Evolutionary conservation across 768 basidiomycete species (phyloP).

Genomic region (Chalciporus pseudorubinellus): DNA sequence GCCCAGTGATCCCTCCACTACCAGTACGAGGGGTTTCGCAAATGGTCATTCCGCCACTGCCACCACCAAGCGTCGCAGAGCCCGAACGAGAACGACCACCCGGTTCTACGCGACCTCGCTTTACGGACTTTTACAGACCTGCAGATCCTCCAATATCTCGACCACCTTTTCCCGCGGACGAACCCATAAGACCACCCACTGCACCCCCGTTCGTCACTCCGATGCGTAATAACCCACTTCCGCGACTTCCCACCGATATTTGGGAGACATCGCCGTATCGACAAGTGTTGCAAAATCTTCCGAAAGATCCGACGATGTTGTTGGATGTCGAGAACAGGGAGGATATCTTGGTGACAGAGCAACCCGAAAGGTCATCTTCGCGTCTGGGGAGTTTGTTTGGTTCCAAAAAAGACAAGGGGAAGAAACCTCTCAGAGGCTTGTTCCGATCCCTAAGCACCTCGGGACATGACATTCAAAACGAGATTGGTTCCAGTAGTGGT

Average conservation of each 20-base stretch:
- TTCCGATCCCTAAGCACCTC: constrained; percentile 44
- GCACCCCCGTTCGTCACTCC: constrained; percentile 10
- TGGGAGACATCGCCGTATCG: constrained; percentile 59
- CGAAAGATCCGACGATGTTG: constrained; percentile 36
- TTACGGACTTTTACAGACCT: constrained; percentile 29
- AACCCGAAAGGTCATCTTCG: constrained; percentile 19
- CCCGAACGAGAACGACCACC: constrained; percentile 9
- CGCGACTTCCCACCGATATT: constrained; percentile 57
- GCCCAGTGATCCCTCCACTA: constrained; percentile 16
- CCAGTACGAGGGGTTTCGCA: constrained; percentile 3
- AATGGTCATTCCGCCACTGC: constrained; percentile 23
- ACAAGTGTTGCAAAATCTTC: constrained; percentile 47
- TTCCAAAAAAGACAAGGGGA: constrained; percentile 33
- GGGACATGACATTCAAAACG: constrained; percentile 14
- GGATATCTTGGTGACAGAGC: constrained; percentile 11
- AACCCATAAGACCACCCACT: constrained; percentile 6
- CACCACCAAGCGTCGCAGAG: constrained; percentile 12
- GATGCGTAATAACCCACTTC: constrained; percentile 53
- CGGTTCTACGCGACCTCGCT: constrained; percentile 22
- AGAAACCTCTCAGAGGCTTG: constrained; percentile 39
- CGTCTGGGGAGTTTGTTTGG: constrained; percentile 23
- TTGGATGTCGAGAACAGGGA: constrained; percentile 8
- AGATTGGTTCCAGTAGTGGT: constrained; percentile 14
- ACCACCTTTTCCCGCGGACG: neutral
- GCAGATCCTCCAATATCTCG: constrained; percentile 6